A percentile compares a stretch with the other conserved stretches of the same genome.
Conservation (phyloP, 106 monocot genomes). For the Posidonia australis region DNA sequence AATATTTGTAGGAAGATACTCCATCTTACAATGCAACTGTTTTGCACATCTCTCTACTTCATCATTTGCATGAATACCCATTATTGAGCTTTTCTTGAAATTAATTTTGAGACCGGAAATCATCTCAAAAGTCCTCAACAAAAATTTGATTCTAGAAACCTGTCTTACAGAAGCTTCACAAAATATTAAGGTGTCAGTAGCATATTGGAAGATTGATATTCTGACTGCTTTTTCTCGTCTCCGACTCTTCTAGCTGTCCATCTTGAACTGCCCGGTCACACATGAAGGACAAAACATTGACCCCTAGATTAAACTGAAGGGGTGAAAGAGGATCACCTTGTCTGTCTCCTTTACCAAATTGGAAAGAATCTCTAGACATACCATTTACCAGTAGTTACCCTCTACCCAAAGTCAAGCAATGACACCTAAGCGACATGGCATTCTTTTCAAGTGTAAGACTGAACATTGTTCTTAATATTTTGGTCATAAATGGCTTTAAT, state of each 20-base stretch:
- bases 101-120: not conserved
- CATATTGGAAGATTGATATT: not conserved
- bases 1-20: not conserved
- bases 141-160: too few relatives aligned
- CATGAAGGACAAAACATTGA: not conserved
- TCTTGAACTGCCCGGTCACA: not conserved
- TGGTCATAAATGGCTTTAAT: too few relatives aligned
- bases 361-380: not conserved
- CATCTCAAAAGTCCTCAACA: not conserved
- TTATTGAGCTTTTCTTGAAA: not conserved
- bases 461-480: too few relatives aligned
- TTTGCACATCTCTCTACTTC: not conserved
- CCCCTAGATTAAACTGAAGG: not conserved
- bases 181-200: not conserved
- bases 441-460: too few relatives aligned
- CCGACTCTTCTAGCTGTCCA: not conserved
- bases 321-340: not conserved
- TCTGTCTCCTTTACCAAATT: too few relatives aligned
- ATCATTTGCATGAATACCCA: not conserved
- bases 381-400: not conserved
- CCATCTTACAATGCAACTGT: not conserved
- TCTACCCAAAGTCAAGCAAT: too few relatives aligned
- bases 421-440: too few relatives aligned
- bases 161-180: rapidly evolving
- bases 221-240: not conserved